phyloP scores from a whole-genome alignment of 768 basidiomycete genomes.

The Astraeus odoratus region DNA sequence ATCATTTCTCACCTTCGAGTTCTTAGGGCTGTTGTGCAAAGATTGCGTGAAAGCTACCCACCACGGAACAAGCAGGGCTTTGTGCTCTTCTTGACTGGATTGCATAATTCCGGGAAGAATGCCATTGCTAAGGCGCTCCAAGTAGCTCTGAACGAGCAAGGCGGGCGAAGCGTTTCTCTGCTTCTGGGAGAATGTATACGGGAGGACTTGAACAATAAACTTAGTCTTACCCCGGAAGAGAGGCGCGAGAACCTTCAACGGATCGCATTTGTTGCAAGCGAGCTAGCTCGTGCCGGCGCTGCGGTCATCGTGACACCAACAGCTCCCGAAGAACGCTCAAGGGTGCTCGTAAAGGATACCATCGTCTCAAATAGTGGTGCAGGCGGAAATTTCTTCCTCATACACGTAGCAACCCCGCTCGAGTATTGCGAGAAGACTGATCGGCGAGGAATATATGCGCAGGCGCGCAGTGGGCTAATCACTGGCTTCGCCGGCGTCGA shows the following conservation, averaged over 20 bases:
- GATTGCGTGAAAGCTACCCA: conserved; percentile 93
- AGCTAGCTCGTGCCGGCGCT: conserved; percentile 91
- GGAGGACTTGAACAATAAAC: conserved; percentile 61
- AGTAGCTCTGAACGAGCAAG: conserved; percentile 89
- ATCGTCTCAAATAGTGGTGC: conserved; percentile 70
- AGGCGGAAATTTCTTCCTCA: conserved; percentile 89
- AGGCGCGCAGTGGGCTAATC: conserved; percentile 77
- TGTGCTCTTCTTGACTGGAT: conserved; percentile 86
- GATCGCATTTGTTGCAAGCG: conserved; percentile 84
- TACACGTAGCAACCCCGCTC: conserved; percentile 91
- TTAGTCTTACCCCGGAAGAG: conserved; percentile 70
- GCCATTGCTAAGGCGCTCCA: conserved; percentile 89
- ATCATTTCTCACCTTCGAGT: conserved; percentile 6
- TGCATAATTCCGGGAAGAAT: conserved; percentile 95
- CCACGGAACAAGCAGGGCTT: conserved; percentile 96
- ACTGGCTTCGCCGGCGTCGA: conserved; percentile 86
- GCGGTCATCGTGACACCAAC: conserved; percentile 91
- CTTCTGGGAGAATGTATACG: conserved; percentile 87
- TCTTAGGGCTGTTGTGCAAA: conserved; percentile 78
- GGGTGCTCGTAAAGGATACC: conserved; percentile 67
- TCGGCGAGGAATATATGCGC: conserved; percentile 74
- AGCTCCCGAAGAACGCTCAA: conserved; percentile 76
- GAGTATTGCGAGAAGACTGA: conserved; percentile 88
- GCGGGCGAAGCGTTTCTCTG: conserved; percentile 88
- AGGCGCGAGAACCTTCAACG: conserved; percentile 76